Percentiles rank a stretch among this genome's conserved stretches.
Conservation (phyloP, 1,284 basidiomycete genomes). For the Tilletiopsis washingtonensis region DNA sequence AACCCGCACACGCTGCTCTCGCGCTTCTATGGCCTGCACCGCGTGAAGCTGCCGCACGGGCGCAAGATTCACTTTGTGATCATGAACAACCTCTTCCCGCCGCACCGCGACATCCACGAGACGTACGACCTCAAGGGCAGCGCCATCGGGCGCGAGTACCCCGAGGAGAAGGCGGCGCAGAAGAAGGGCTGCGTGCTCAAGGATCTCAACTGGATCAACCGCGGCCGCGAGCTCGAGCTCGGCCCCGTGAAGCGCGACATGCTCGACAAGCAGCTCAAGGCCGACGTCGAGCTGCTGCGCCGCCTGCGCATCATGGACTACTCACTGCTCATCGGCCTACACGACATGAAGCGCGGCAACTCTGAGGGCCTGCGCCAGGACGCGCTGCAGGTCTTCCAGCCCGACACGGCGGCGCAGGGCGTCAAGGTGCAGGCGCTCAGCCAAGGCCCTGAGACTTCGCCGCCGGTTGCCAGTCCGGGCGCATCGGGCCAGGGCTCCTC, state of each 20-base stretch:
- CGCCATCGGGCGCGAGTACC: conserved; percentile 77
- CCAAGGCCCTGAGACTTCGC: conserved; percentile 47
- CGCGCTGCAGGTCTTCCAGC: conserved; percentile 84
- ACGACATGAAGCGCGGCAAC: conserved; percentile 84
- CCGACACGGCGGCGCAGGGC: conserved; percentile 43
- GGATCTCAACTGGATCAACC: conserved; percentile 91
- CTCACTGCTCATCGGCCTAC: conserved; percentile 84
- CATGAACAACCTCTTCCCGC: conserved; percentile 99
- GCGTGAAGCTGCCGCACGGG: conserved; percentile 88
- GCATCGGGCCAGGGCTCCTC: neutral
- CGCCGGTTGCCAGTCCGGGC: neutral
- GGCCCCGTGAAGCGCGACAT: conserved; percentile 89
- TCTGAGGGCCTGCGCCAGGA: conserved; percentile 80
- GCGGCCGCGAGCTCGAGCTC: conserved; percentile 68
- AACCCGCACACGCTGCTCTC: conserved; percentile 92
- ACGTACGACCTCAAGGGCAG: conserved; percentile 96
- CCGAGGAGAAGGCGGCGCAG: conserved; percentile 69
- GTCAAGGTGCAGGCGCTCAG: conserved; percentile 20
- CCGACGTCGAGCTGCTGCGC: conserved; percentile 80
- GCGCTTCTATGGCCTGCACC: conserved; percentile 90
- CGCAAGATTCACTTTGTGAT: conserved; percentile 98
- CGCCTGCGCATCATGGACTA: conserved; percentile 90
- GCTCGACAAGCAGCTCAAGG: conserved; percentile 75
- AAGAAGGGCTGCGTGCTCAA: conserved; percentile 86
- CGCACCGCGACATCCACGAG: conserved; percentile 94